Evolutionary conservation across 2,329 filamentous ascomycete species (phyloP).

Genomic region (Apiospora saccharicola): DNA sequence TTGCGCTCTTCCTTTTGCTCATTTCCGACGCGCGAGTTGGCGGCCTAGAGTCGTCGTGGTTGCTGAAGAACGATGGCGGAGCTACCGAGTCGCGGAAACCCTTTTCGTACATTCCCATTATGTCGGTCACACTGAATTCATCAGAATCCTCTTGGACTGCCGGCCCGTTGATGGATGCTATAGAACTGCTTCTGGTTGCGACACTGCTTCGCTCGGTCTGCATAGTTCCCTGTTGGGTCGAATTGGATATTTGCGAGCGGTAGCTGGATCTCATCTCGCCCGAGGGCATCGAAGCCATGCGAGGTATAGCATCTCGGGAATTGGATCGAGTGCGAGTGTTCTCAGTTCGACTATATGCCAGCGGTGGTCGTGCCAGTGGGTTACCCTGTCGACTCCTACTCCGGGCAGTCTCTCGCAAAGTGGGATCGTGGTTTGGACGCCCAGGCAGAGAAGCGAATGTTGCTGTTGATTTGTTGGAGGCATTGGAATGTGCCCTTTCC

Average conservation of each 20-base stretch:
- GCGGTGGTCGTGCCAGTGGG: conserved; percentile 39
- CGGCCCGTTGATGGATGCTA: conserved; percentile 63
- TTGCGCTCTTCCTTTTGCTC: conserved; percentile 45
- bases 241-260: conserved; percentile 59
- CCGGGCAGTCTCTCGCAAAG: conserved; percentile 35
- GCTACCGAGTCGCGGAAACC: conserved; percentile 62
- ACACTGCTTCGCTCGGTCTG: conserved; percentile 88
- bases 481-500: conserved; percentile 54
- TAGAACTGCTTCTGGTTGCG: conserved; percentile 79
- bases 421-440: conserved; percentile 50
- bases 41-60: conserved; percentile 44
- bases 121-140: conserved; percentile 69
- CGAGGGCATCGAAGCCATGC: conserved; percentile 53
- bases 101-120: conserved; percentile 74
- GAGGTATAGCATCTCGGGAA: conserved; percentile 48
- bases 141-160: conserved; percentile 51
- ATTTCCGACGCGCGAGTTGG: conserved; percentile 49
- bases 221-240: conserved; percentile 63
- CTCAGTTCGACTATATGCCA: conserved; percentile 45
- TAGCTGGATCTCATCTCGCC: conserved; percentile 64
- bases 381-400: conserved; percentile 36
- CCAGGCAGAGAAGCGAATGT: conserved; percentile 53
- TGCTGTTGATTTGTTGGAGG: conserved; percentile 55
- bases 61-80: conserved; percentile 40
- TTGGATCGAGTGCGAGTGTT: conserved; percentile 46